These are phyloP conservation scores for Escovopsis weberi DNA, from an alignment of 2,329 filamentous ascomycete species.

Conservation along the genomic window DNA sequence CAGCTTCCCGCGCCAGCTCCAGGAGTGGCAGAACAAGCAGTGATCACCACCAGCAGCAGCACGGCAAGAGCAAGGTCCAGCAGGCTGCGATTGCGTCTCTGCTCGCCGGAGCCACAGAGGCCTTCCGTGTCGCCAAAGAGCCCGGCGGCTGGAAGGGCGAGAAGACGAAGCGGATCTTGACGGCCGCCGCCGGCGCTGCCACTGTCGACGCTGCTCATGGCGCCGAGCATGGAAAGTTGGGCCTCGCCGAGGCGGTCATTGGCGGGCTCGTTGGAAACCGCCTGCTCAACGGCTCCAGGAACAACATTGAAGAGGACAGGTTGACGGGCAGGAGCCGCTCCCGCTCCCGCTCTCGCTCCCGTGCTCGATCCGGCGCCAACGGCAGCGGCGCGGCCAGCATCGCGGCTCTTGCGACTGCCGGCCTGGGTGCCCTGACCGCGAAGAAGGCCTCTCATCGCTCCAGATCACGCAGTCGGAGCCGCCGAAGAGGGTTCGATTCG, in stretches of 20 bases:
- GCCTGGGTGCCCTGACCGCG: slow-evolving; percentile 43
- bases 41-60: slow-evolving; percentile 12
- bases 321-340: slow-evolving; percentile 52
- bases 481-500: slow-evolving; percentile 27
- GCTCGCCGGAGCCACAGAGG: slow-evolving; percentile 79
- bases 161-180: slow-evolving; percentile 83
- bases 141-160: slow-evolving; percentile 80
- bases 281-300: slow-evolving; percentile 65
- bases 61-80: slow-evolving; percentile 46
- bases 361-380: slow-evolving; percentile 13
- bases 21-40: slow-evolving; percentile 18
- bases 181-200: slow-evolving; percentile 72
- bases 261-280: slow-evolving; percentile 79
- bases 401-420: slow-evolving; percentile 49
- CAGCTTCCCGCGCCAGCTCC: slow-evolving; percentile 31
- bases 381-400: slow-evolving; percentile 35
- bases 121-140: slow-evolving; percentile 79
- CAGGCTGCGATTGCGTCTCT: slow-evolving; percentile 86
- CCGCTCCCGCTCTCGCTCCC: slow-evolving; percentile 41
- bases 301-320: slow-evolving; percentile 47
- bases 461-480: slow-evolving; percentile 29
- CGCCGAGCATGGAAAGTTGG: slow-evolving; percentile 63
- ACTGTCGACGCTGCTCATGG: slow-evolving; percentile 70
- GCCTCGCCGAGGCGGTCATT: slow-evolving; percentile 74
- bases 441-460: slow-evolving; percentile 41